Base-by-base conservation (phyloP, 108 stramenopile genomes). In the Asterionellopsis glacialis region DNA sequence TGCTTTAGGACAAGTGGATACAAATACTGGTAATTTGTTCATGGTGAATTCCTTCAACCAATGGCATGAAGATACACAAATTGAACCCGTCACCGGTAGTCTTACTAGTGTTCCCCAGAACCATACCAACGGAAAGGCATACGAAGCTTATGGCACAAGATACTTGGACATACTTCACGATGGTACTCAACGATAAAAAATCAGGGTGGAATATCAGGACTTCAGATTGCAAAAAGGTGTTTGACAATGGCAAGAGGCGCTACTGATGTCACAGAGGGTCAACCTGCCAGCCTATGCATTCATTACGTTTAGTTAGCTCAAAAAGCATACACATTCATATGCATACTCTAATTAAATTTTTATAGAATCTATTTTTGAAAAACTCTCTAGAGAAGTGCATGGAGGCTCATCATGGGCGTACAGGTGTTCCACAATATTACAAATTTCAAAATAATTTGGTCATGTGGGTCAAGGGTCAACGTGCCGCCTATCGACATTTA, bases 401-500 rank as follows among this genome's bases (percentile, higher is more conserved):
- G n/a, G n/a, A 77, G 55, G 74, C 64, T 33, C 55, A 79, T 25
- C 38, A 68, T 64, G 81, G 81, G 3, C 63, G 76, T 58, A 71
- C 69, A 15, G 16, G 71, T 11, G 80, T 81, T 6, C 73, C 80
- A 9, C 80, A 77, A 57, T 55, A 59, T n/a, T 67, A 56, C 21
- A 41, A 38, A 10, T 28, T 24, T 3, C 51, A 23, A 11, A 63
- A 63, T 41, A 63, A 63, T 51, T 40, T 64, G 41, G 52, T 38
- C 2, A 52, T 55, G 18, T 64, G 63, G 63, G 63, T 64, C 42
- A 54, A 55, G n/a, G 45, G 39, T 39, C 63, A 40, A 38, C 33
- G 33, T 7, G 33, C 33, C 6, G 47, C 19, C 21, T 33, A 33
- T 33, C 33, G 33, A 7, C 33, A 33, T 33, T 33, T 33, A 7